Conservation (phyloP, 495 filamentous ascomycete species). For the Xylaria palmicola region DNA sequence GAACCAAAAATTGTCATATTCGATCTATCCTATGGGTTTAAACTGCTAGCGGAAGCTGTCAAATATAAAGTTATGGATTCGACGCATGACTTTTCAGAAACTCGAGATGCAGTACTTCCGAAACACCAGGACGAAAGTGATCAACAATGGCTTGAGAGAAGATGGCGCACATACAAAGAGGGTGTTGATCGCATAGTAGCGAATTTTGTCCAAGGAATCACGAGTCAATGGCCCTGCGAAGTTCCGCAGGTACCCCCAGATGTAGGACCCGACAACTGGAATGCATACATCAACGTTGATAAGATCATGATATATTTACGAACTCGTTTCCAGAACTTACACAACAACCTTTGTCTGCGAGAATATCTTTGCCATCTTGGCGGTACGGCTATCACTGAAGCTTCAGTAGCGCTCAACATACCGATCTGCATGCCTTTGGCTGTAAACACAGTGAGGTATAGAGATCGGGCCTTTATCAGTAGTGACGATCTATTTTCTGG, state of each 20-base stretch:
- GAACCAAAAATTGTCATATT: not conserved
- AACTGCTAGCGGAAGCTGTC: not conserved
- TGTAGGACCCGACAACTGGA: not conserved
- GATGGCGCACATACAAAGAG: not conserved
- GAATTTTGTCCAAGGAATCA: slow-evolving; percentile 18
- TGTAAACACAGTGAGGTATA: not conserved
- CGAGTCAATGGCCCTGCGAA: slow-evolving; percentile 31
- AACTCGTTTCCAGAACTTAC: slow-evolving; percentile 33
- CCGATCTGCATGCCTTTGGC: not conserved
- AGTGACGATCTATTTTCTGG: slow-evolving; percentile 12
- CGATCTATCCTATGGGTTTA: not conserved
- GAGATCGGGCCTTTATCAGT: not conserved
- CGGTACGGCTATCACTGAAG: not conserved
- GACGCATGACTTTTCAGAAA: not conserved
- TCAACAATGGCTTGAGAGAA: not conserved
- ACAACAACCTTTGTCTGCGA: slow-evolving; percentile 30
- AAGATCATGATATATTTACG: slow-evolving; percentile 19
- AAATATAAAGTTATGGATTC: not conserved
- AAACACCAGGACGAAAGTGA: not conserved
- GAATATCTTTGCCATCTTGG: slow-evolving; percentile 12
- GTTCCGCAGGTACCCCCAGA: not conserved
- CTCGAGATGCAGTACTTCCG: not conserved
- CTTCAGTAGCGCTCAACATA: not conserved
- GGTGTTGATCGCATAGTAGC: not conserved
- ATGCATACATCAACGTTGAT: slow-evolving; percentile 15